Conservation (phyloP, 257 asterid species). For the Lycium barbarum region DNA sequence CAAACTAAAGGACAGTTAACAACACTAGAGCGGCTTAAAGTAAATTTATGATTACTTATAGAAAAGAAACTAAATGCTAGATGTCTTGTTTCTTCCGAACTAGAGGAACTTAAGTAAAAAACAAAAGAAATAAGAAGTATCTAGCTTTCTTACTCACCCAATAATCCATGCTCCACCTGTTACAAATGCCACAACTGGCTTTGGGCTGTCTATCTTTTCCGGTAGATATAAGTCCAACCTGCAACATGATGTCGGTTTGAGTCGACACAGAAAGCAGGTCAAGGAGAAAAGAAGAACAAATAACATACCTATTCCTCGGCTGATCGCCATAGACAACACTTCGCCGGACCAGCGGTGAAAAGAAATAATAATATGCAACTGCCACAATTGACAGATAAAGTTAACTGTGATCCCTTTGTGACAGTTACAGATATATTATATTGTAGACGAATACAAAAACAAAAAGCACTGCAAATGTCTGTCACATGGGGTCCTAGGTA, state of each 20-base stretch:
- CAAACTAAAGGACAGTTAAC: background rate
- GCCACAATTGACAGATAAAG: conserved; percentile 45
- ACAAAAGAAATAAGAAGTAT: conserved; percentile 25
- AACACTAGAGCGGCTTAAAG: background rate
- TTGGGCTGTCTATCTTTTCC: conserved; percentile 50
- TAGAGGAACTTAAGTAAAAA: conserved; percentile 19
- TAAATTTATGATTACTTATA: conserved; percentile 3
- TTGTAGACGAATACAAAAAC: background rate
- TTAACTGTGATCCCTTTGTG: conserved; percentile 28
- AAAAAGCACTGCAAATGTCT: background rate
- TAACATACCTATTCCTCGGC: conserved; percentile 84
- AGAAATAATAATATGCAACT: conserved; percentile 85
- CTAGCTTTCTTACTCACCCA: conserved; percentile 62
- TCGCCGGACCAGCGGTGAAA: conserved; percentile 77
- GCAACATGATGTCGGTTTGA: conserved; percentile 32
- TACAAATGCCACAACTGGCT: conserved; percentile 92
- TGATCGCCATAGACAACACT: conserved; percentile 88
- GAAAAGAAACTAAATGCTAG: background rate
- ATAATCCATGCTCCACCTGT: conserved; percentile 99
- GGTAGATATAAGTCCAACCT: conserved; percentile 97
- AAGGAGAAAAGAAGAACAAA: conserved; percentile 4
- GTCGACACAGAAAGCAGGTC: background rate
- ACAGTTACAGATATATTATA: background rate
- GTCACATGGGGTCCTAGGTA: background rate
- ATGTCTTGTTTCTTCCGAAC: background rate